Base-by-base conservation (phyloP, 2,329 filamentous ascomycete genomes). In the Colletotrichum lini region DNA sequence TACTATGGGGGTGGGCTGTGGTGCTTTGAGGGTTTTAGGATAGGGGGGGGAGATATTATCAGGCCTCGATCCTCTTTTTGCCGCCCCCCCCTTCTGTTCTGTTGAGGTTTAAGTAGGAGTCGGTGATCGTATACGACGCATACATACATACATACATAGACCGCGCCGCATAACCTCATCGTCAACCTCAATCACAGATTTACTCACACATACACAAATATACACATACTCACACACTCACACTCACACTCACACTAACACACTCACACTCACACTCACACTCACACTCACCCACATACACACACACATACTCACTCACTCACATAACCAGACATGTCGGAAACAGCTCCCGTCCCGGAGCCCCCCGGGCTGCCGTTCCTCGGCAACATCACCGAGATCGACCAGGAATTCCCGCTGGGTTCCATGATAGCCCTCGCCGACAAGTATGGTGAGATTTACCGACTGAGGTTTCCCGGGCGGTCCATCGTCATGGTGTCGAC, bases 361-460 rank as follows among this genome's bases (percentile, higher is more conserved):
- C 92, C 92, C 40, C 85, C 84, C 58, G 90, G 89, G 4, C 82
- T 92, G 70, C 92, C 91, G 2, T 78, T 94, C 35, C 74, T 94
- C 42, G 92, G 92, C 50, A 93, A 94, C 75, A 77, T 92, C 40
- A 82, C 83, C 63, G 90, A 92, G 73, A 86, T 95, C 72, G 87
- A 92, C 70, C 79, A 85, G 0, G 85, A 87, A n/a, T 84, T 88
- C 26, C 89, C 91, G 0, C 78, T 89, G 2, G 82, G 84, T 35
- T 89, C 90, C 38, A 80, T 93, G 47, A 78, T 80, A 12, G 83
- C 86, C 18, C 82, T 94, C 61, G 88, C 90, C 21, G 88, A 93
- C 52, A 89, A 86, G 71, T 93, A 94, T 81, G 92, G 91, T 91
- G 77, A 75, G 81, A 42, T 23, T 69, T 92, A 84, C 76, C 85